Evolutionary conservation across 129 eudicot species (phyloP).

Genomic region (Helichrysum umbraculigerum): DNA sequence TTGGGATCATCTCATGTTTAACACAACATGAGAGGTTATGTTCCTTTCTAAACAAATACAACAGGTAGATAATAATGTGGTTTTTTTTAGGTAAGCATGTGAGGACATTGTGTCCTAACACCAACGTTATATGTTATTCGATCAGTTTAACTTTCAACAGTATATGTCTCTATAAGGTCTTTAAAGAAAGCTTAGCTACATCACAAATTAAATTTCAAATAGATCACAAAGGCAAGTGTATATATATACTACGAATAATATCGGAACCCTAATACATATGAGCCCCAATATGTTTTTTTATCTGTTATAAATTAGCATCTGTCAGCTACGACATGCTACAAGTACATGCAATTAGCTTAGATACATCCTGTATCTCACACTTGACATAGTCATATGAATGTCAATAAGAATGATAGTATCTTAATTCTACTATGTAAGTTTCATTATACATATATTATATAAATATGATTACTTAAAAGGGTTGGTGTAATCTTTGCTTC

Average conservation of each 20-base stretch:
- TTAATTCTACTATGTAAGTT: constrained; percentile 21
- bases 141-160: no score
- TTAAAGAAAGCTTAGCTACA: no score
- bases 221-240: background rate
- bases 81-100: no score
- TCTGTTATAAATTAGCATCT: constrained; percentile 7
- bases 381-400: constrained; percentile 23
- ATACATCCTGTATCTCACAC: constrained; percentile 21
- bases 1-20: no score
- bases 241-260: background rate
- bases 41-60: no score
- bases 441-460: background rate
- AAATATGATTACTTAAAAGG: constrained; percentile 54
- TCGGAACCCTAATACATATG: constrained; percentile 15
- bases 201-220: background rate
- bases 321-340: constrained; percentile 36
- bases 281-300: constrained; percentile 21
- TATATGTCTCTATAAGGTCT: no score
- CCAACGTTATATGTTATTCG: no score
- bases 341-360: constrained; percentile 31
- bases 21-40: no score
- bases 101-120: no score
- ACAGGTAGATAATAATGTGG: no score
- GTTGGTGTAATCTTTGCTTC: constrained; percentile 50
- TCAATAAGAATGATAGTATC: constrained; percentile 27